Evolutionary conservation across 345 rosid genomes (phyloP).

Genomic region (Hevea brasiliensis): DNA sequence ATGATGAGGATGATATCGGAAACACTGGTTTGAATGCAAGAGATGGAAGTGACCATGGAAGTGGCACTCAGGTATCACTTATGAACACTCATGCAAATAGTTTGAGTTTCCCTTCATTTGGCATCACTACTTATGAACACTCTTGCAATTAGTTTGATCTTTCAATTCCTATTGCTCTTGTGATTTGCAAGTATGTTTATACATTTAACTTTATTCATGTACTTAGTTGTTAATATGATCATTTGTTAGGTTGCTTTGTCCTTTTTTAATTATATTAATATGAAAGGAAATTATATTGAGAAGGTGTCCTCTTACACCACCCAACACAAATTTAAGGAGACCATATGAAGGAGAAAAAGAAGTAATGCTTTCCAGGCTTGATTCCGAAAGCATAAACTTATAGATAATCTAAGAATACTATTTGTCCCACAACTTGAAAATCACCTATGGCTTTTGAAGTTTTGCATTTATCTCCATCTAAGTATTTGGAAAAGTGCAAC

Average conservation of each 20-base stretch:
- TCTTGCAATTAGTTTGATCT: neutral
- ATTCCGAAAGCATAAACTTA: too few relatives aligned
- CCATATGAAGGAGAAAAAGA: too few relatives aligned
- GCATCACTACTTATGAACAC: neutral
- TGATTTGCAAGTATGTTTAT: neutral
- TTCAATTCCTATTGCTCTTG: neutral
- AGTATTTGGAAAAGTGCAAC: too few relatives aligned
- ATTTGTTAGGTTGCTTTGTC: neutral
- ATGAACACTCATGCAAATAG: neutral
- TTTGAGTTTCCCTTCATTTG: neutral
- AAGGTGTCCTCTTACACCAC: too few relatives aligned
- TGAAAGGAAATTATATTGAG: too few relatives aligned
- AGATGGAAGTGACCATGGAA: slow-evolving; percentile 43
- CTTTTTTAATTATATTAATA: too few relatives aligned
- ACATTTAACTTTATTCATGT: neutral
- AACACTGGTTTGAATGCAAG: slow-evolving; percentile 26
- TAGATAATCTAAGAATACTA: too few relatives aligned
- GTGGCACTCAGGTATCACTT: slow-evolving; percentile 36
- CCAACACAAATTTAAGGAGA: too few relatives aligned
- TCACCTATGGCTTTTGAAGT: too few relatives aligned
- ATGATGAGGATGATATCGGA: slow-evolving; percentile 30
- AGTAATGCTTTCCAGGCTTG: too few relatives aligned
- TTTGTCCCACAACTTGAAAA: too few relatives aligned
- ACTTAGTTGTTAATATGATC: neutral
- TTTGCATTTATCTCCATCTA: too few relatives aligned